These are phyloP conservation scores for Rhynchosporium secalis DNA, from an alignment of 2,329 filamentous ascomycete genomes.

Conservation along the genomic window DNA sequence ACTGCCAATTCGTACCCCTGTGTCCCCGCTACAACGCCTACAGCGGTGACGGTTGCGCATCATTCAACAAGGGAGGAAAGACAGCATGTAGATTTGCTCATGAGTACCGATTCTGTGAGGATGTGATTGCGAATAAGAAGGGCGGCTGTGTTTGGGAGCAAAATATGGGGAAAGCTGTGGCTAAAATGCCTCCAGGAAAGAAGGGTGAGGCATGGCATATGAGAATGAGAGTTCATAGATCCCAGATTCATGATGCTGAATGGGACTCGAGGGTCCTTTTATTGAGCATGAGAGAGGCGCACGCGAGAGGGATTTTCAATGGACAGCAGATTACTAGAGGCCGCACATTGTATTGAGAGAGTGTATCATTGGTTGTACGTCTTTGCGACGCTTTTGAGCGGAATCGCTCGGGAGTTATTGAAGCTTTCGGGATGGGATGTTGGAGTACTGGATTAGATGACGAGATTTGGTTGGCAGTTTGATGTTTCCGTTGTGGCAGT, in stretches of 20 bases:
- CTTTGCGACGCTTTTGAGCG: neutral
- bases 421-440: neutral
- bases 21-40: conserved; percentile 19
- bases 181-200: neutral
- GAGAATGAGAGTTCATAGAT: conserved; percentile 3
- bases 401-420: neutral
- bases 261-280: conserved; percentile 10
- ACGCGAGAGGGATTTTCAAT: conserved; percentile 9
- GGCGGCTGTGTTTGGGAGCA: neutral
- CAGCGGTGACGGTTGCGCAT: neutral
- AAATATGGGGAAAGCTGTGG: neutral
- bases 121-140: neutral
- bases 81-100: neutral
- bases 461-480: too few species aligned
- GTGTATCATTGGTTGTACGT: neutral
- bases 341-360: neutral
- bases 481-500: too few species aligned
- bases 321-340: neutral
- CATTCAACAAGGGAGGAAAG: neutral
- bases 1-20: conserved; percentile 17
- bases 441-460: too few species aligned
- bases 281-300: conserved; percentile 9
- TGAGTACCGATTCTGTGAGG: conserved; percentile 1
- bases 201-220: conserved; percentile 12
- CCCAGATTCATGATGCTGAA: neutral